Base-by-base conservation (phyloP, 768 basidiomycete species). In the Phanerodontia chrysosporium region DNA sequence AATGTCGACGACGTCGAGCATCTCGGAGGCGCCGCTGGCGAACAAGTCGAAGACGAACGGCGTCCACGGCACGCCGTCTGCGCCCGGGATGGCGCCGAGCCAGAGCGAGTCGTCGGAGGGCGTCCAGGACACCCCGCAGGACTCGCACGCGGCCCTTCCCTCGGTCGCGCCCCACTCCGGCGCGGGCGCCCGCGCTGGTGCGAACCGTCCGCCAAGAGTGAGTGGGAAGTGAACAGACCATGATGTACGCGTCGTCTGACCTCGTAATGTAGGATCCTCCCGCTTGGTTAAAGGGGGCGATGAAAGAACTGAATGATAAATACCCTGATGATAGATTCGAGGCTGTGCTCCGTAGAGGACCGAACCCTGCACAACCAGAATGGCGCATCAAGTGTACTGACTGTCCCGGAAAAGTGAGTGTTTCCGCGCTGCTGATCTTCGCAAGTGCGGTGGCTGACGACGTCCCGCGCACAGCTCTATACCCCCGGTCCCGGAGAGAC, bases 311-410 rank as follows among this genome's bases (percentile, higher is more conserved):
- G 79, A 84, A 87, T 66, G 71, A 75, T 9, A 83, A 79, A 72
- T 95, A 92, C 68, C 86, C 87, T 1, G 81, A 90, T 61, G 95
- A 98, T 71, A 83, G 71, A 59, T 95, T 98, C 64, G 89, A 92
- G 64, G 83, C 90, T 18, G 84, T 90, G 30, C 74, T 85, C 32
- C 81, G 84, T 29, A 87, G 84, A 66, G 74, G 80, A 7, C 76
- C 77, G 29, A 76, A 81, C 45, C 78, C 75, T 13, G 79, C 77
- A n/a, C 72, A 77, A 24, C 81, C 83, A 5, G 94, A 96, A 72
- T 98, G 95, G 95, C 83, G 92, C 18, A 81, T 96, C 68, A 94
- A 89, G 72, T 97, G 94, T 70, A 68, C 85, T 63, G 94, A 97
- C 71, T 95, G 94, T 73, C 94, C 94, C 64, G 93, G 93, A 67